Base-by-base conservation (phyloP, 495 filamentous ascomycete species). In the Stereocaulon alpinum region DNA sequence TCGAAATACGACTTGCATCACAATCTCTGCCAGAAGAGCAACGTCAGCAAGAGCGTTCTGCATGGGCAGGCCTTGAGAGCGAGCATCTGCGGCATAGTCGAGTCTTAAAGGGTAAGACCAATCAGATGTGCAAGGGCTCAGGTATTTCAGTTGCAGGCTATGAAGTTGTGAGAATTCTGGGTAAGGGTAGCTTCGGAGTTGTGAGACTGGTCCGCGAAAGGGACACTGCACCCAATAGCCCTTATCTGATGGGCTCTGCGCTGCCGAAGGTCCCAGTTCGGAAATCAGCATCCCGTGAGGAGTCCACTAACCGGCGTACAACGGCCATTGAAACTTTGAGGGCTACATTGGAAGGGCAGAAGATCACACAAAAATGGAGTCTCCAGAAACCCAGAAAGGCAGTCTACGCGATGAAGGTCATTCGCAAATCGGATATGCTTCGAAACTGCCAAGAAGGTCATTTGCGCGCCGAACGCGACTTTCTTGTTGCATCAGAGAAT, bases 391-490 rank as follows among this genome's bases (percentile, higher is more conserved):
- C 69, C 45, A 73, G 69, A 50, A 80, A 79, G 45, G 77, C 82
- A 49, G 83, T 95, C 3, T 96, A 86, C 69, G 92, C 92, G 9
- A 95, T 97, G 91, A 97, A 97, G 69, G 87, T 93, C 18, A 96
- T 97, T 59, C 86, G 86, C 40, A 97, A 97, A 71, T 85, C 86
- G 2, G 84, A 87, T 18, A 96, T 95, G 89, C 77, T 97, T 18
- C 82, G 83, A 3, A 89, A 88, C 55, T 85, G 86, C 63, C 92
- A 97, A 71, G 92, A 97, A 73, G 91, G 87, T 11, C 92, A 97
- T 70, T 72, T 97, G 20, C 82, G 89, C 53, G 92, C 91, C 0
- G 92, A 97, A 69, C 79, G 91, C 60, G 92, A 97, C 66, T 94
- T 95, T 61, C 76, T 97, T 3, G 88, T 95, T 43, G 83, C 86